phyloP scores from a whole-genome alignment of 352 stramenopile species.

The Globisporangium rhizosaccharum region DNA sequence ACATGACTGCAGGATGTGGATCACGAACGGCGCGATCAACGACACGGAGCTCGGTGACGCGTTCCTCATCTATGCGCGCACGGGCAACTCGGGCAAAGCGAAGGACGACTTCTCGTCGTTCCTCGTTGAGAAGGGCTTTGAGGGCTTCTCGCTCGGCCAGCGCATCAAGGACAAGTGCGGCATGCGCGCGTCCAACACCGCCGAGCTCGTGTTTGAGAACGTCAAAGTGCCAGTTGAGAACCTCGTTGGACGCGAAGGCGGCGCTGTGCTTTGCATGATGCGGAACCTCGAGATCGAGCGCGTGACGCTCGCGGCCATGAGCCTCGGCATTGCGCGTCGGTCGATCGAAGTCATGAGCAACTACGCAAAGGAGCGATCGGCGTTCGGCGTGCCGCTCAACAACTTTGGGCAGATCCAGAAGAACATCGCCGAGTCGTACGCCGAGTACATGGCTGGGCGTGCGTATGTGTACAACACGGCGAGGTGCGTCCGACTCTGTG shows the following conservation, averaged over 20 bases:
- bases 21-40: constrained; percentile 98
- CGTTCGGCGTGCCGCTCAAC: constrained; percentile 94
- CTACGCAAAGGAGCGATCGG: constrained; percentile 89
- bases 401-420: constrained; percentile 93
- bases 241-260: constrained; percentile 84
- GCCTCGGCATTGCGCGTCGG: constrained; percentile 92
- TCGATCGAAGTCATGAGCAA: constrained; percentile 97
- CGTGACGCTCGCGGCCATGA: constrained; percentile 96
- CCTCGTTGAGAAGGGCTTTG: constrained; percentile 95
- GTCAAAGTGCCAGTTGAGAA: constrained; percentile 91
- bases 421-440: constrained; percentile 97
- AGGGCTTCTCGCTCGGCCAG: constrained; percentile 95
- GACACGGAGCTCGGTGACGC: constrained; percentile 93
- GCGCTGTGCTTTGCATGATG: constrained; percentile 88
- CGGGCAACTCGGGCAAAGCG: constrained; percentile 77
- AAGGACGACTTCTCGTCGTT: constrained; percentile 96
- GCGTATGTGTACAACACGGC: constrained; percentile 97
- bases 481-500: constrained; percentile 30
- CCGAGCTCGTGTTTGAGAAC: constrained; percentile 99
- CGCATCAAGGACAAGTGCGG: constrained; percentile 98
- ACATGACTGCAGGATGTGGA: constrained; percentile 92
- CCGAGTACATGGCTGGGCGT: constrained; percentile 96
- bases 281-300: constrained; percentile 99
- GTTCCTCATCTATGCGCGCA: constrained; percentile 98
- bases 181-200: constrained; percentile 96